Percentiles rank a stretch among this genome's conserved stretches.
Conservation (phyloP, 352 stramenopile species). For the Nothophytophthora sp. region DNA sequence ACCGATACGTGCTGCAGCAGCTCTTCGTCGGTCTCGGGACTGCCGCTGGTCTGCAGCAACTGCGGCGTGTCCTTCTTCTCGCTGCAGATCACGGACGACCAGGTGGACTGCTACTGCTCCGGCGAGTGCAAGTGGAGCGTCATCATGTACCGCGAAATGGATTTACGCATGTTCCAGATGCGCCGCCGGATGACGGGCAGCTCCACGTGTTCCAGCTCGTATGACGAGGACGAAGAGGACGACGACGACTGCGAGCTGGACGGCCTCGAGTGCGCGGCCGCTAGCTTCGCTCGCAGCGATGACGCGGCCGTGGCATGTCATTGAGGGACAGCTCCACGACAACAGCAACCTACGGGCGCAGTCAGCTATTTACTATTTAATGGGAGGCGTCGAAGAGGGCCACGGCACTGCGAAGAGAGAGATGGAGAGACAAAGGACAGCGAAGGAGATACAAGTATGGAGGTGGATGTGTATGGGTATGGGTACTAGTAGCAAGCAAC, state of each 20-base stretch:
- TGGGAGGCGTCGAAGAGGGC: constrained; percentile 3
- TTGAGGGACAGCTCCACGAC: not conserved
- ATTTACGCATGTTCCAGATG: constrained; percentile 60
- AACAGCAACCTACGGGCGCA: not conserved
- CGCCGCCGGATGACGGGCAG: constrained; percentile 15
- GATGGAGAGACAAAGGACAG: not conserved
- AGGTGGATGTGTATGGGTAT: constrained; percentile 24
- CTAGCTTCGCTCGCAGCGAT: constrained; percentile 23
- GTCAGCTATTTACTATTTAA: constrained; percentile 51
- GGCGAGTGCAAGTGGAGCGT: constrained; percentile 91
- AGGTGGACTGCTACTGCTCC: constrained; percentile 83
- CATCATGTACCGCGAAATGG: constrained; percentile 86
- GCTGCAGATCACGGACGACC: constrained; percentile 59
- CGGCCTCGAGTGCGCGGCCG: constrained; percentile 11
- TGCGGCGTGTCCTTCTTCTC: constrained; percentile 86
- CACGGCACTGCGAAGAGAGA: constrained; percentile 24
- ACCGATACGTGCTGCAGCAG: constrained; percentile 19
- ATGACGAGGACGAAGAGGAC: constrained; percentile 15
- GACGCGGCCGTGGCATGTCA: constrained; percentile 28
- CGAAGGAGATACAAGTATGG: constrained; percentile 1
- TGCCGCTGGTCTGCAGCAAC: constrained; percentile 81
- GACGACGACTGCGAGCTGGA: constrained; percentile 13
- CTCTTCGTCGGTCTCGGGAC: constrained; percentile 66
- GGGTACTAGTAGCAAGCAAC: constrained; percentile 3
- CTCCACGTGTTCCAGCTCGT: constrained; percentile 29